Base-by-base conservation (phyloP, 2,329 filamentous ascomycete genomes). In the Lomentospora prolificans region DNA sequence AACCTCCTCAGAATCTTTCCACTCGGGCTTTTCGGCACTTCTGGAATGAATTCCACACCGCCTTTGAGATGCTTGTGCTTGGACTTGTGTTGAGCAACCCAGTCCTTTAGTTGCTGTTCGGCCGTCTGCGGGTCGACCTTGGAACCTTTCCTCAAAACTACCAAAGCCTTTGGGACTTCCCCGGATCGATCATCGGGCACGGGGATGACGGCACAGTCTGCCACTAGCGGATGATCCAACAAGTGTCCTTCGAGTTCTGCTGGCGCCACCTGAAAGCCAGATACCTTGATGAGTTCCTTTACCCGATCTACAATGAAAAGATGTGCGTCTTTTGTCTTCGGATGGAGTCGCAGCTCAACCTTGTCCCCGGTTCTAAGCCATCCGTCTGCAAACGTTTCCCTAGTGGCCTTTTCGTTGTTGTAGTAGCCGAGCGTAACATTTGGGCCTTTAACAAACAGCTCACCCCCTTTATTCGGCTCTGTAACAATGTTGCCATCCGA, bases 331-430 rank as follows among this genome's bases (percentile, higher is more conserved):
- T 79, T 76, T 17, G 36, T 41, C 36, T 41, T 41, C 19, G 36
- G 36, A 19, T 41, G 36, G n/a, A 41, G 36, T 2, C 77, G 75
- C n/a, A 91, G 72, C 2, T 90, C 74, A 0, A 85, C 87, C 64
- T 91, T 86, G 62, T 95, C 89, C 8, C 89, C 89, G 0, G 89
- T 94, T 25, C 79, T 80, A 76, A 91, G 79, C 78, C 86, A 90
- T 3, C 81, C 79, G 58, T 87, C 80, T 6, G 82, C 75, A 63
- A 87, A 94, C 0, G 88, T 89, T 63, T 90, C 87, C 53, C 76
- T 74, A 25, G 84, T 91, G 3, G 89, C 88, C 63, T 86, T 82
- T 27, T 87, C 81, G 63, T 92, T 91, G 68, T 91, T 86, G 55
- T 91, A 71, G 62, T 95, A 95, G 1, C 89, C 89, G 0, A 92